Conservation (phyloP, 768 basidiomycete genomes). For the Sutorius australiensis region DNA sequence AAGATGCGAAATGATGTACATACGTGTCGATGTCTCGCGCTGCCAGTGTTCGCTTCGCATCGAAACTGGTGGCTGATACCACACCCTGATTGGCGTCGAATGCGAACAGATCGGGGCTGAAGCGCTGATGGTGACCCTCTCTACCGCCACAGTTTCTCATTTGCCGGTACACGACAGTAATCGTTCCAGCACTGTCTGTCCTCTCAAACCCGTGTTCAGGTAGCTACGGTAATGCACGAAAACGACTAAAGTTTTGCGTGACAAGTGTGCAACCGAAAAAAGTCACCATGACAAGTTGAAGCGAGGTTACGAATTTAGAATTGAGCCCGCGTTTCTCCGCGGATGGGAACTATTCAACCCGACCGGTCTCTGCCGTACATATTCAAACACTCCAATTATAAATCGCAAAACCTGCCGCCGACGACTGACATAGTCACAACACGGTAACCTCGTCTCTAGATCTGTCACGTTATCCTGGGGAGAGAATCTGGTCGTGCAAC, state of each 20-base stretch:
- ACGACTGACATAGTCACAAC: too few relatives aligned
- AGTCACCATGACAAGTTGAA: background rate
- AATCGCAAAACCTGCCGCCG: background rate
- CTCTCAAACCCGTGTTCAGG: background rate
- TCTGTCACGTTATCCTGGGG: background rate
- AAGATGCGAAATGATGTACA: background rate
- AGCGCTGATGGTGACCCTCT: background rate
- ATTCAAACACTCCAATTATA: background rate
- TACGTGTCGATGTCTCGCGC: background rate
- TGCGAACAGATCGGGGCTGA: constrained; percentile 8
- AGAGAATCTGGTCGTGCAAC: background rate
- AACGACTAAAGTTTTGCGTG: too few relatives aligned
- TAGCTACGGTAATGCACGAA: too few relatives aligned
- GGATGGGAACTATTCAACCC: background rate
- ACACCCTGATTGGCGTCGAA: background rate
- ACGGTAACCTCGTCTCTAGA: too few relatives aligned
- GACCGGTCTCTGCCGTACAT: background rate
- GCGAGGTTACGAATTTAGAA: constrained; percentile 4
- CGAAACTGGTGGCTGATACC: background rate
- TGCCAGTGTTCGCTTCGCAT: background rate
- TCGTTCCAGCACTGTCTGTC: background rate
- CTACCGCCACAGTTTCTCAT: background rate
- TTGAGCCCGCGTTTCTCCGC: constrained; percentile 11
- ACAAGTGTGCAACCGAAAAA: background rate
- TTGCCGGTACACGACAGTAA: background rate